Conservation (phyloP, 129 eudicot species). For the Kitagawia praeruptora region DNA sequence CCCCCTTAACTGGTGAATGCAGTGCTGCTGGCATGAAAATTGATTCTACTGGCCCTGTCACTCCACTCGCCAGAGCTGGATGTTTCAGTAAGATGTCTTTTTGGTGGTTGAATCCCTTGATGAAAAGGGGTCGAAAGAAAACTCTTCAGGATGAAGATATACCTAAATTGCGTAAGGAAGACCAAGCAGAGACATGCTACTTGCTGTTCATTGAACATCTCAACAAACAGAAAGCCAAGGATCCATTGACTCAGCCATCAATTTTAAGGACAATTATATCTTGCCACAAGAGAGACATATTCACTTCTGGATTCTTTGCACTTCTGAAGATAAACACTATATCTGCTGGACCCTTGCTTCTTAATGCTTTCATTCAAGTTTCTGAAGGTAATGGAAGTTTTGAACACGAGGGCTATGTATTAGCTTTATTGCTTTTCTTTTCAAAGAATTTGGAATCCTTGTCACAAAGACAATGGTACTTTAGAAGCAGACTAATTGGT, state of each 20-base stretch:
- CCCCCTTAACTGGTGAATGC: constrained; percentile 39
- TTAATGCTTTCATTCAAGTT: constrained; percentile 75
- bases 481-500: constrained; percentile 67
- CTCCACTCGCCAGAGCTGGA: constrained; percentile 64
- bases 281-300: constrained; percentile 65
- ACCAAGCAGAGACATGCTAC: constrained; percentile 77
- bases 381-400: constrained; percentile 72
- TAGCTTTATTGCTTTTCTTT: constrained; percentile 58
- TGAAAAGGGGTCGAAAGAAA: constrained; percentile 63
- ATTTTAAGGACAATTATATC: constrained; percentile 50
- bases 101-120: constrained; percentile 86
- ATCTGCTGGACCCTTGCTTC: constrained; percentile 86
- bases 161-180: constrained; percentile 57
- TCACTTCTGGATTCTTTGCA: constrained; percentile 81
- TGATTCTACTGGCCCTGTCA: constrained; percentile 23
- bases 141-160: constrained; percentile 76
- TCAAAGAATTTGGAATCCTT: constrained; percentile 59
- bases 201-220: constrained; percentile 32
- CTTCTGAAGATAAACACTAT: constrained; percentile 49
- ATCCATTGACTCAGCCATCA: constrained; percentile 41
- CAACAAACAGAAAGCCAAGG: constrained; percentile 31
- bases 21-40: constrained; percentile 20
- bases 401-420: constrained; percentile 55
- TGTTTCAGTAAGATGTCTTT: constrained; percentile 57
- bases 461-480: constrained; percentile 93